Evolutionary conservation across 345 rosid genomes (phyloP).

Genomic region (Populus tremula): DNA sequence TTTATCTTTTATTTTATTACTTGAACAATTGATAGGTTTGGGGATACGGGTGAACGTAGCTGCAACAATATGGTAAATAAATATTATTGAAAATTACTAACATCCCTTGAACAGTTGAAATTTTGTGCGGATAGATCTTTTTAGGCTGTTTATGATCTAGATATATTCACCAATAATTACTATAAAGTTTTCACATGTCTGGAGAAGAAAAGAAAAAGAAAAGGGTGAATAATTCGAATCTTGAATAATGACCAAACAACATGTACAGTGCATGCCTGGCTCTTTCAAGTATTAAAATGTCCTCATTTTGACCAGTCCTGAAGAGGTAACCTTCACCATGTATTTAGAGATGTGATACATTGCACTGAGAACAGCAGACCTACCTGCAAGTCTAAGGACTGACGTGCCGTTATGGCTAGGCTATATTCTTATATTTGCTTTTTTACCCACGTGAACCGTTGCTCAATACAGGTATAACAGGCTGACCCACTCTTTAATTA

Average conservation of each 20-base stretch:
- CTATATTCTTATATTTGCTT: not conserved
- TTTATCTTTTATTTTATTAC: too few species aligned
- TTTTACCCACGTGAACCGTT: not conserved
- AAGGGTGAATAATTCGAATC: too few species aligned
- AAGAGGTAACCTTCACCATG: not conserved
- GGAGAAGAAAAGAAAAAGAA: too few species aligned
- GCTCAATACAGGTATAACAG: not conserved
- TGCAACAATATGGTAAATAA: too few species aligned
- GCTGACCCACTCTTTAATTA: not conserved
- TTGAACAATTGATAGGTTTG: too few species aligned
- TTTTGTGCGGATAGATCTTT: too few species aligned
- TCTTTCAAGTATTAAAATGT: not conserved
- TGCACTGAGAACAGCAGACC: not conserved
- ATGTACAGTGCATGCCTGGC: not conserved
- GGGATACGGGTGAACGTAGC: fast-evolving
- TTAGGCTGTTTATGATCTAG: too few species aligned
- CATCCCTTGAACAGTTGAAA: too few species aligned
- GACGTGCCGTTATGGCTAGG: not conserved
- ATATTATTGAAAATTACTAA: too few species aligned
- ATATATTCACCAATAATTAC: too few species aligned
- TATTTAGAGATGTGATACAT: not conserved
- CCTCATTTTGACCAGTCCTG: not conserved
- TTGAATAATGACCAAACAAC: too few species aligned
- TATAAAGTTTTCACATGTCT: too few species aligned
- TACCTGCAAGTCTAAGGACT: not conserved